phyloP scores from a whole-genome alignment of 2,329 filamentous ascomycete genomes.

The Hymenoscyphus salicellus region DNA sequence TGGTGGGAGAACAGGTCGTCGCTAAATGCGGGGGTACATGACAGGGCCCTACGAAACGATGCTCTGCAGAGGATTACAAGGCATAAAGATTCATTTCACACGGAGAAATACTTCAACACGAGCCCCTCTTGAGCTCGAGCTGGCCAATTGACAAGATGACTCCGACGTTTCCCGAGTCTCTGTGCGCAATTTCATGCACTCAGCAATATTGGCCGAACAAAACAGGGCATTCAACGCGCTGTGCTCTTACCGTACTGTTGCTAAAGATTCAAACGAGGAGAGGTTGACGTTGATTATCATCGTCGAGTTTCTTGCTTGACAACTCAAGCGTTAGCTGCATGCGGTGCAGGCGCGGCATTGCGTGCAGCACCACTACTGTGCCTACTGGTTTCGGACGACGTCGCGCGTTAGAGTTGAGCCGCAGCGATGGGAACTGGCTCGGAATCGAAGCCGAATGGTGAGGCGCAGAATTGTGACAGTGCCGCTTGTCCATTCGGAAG shows the following conservation, averaged over 20 bases:
- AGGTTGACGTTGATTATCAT: background rate
- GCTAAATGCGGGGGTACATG: slow-evolving; percentile 8
- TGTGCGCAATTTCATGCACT: slow-evolving; percentile 26
- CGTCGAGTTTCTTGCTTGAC: background rate
- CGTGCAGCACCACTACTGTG: background rate
- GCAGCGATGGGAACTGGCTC: background rate
- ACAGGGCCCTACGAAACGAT: background rate
- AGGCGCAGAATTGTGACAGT: background rate
- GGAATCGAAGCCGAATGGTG: background rate
- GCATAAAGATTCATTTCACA: slow-evolving; percentile 29
- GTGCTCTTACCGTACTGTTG: background rate
- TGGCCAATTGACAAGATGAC: slow-evolving; percentile 15
- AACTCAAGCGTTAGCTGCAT: background rate
- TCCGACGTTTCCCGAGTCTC: slow-evolving; percentile 19
- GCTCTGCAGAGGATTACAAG: slow-evolving; percentile 11
- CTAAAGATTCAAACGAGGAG: background rate
- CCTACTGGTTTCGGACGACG: background rate
- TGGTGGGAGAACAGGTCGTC: slow-evolving; percentile 2
- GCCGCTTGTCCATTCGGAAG: background rate
- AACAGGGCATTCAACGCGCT: background rate
- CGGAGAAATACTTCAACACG: slow-evolving; percentile 31
- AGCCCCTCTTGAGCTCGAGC: slow-evolving; percentile 18
- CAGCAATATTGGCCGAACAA: slow-evolving; percentile 1
- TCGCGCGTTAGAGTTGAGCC: background rate
- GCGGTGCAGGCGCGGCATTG: background rate